These are phyloP conservation scores for Collybia nuda DNA, from an alignment of 768 basidiomycete species.

Conservation along the genomic window DNA sequence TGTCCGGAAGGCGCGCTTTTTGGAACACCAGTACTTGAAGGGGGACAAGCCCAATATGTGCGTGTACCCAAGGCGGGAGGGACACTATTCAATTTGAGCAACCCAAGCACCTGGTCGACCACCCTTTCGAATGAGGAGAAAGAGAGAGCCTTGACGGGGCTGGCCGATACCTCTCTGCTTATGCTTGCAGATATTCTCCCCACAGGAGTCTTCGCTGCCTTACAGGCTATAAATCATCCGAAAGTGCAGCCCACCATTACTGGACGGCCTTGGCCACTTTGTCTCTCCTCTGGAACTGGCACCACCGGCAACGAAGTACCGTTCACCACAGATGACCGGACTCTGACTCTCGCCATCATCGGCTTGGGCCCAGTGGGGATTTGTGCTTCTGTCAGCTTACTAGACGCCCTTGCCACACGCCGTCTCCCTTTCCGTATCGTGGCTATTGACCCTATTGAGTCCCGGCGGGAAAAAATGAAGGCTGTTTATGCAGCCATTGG, in stretches of 20 bases:
- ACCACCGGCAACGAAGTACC: constrained; percentile 26
- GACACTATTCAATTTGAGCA: constrained; percentile 65
- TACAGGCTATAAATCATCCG: constrained; percentile 72
- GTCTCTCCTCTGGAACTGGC: constrained; percentile 27
- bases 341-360: constrained; percentile 62
- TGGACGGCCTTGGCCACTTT: constrained; percentile 58
- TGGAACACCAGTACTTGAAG: constrained; percentile 64
- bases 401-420: constrained; percentile 55
- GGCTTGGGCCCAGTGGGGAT: constrained; percentile 82
- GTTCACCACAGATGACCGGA: constrained; percentile 45
- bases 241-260: constrained; percentile 63
- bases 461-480: constrained; percentile 58
- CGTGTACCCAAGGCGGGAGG: constrained; percentile 81
- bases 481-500: constrained; percentile 55
- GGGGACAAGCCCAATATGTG: constrained; percentile 79
- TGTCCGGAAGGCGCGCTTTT: constrained; percentile 63
- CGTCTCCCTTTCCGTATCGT: constrained; percentile 53
- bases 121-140: constrained; percentile 32
- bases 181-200: constrained; percentile 79
- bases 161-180: constrained; percentile 67
- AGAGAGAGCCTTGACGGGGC: constrained; percentile 33
- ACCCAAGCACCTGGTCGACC: constrained; percentile 46
- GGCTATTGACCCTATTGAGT: constrained; percentile 60
- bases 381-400: constrained; percentile 62
- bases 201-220: constrained; percentile 74